A percentile compares a stretch with the other conserved stretches of the same genome.
Conservation (phyloP, 2,329 filamentous ascomycete species). For the Sarocladium kiliense region DNA sequence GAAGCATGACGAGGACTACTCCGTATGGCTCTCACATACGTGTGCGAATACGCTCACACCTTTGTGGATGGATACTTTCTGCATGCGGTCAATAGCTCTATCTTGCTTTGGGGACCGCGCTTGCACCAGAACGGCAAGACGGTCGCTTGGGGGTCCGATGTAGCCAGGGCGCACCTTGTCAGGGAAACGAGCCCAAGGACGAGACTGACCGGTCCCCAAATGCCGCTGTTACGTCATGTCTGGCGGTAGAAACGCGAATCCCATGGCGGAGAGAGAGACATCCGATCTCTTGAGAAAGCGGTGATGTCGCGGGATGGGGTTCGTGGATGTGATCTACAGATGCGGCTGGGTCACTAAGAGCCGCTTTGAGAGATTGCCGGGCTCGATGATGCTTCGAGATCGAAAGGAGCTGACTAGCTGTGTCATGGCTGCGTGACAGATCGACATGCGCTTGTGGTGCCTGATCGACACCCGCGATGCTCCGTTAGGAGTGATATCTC, state of each 20-base stretch:
- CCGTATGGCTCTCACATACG: not conserved
- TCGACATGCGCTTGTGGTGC: not conserved
- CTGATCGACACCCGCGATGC: not conserved
- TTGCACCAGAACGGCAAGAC: conserved; percentile 8
- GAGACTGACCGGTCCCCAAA: not conserved
- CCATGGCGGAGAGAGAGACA: not conserved
- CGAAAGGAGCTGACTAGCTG: not conserved
- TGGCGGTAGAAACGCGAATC: not conserved
- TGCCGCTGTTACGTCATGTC: not conserved
- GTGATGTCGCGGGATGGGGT: not conserved
- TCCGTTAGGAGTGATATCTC: not conserved
- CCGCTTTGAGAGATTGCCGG: not conserved
- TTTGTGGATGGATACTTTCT: not conserved
- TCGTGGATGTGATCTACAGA: not conserved
- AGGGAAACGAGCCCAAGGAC: not conserved
- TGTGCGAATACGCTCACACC: not conserved
- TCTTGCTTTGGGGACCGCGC: not conserved
- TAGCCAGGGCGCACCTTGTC: not conserved
- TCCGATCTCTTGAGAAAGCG: not conserved
- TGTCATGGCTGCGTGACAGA: not conserved
- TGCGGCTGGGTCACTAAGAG: not conserved
- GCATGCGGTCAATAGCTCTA: conserved; percentile 2
- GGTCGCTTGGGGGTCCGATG: not conserved
- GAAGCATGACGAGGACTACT: not conserved
- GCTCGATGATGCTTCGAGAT: not conserved